A percentile compares a stretch with the other conserved stretches of the same genome.
Evolutionary conservation across 345 rosid species (phyloP).

Genomic region (Brassica rapa): DNA sequence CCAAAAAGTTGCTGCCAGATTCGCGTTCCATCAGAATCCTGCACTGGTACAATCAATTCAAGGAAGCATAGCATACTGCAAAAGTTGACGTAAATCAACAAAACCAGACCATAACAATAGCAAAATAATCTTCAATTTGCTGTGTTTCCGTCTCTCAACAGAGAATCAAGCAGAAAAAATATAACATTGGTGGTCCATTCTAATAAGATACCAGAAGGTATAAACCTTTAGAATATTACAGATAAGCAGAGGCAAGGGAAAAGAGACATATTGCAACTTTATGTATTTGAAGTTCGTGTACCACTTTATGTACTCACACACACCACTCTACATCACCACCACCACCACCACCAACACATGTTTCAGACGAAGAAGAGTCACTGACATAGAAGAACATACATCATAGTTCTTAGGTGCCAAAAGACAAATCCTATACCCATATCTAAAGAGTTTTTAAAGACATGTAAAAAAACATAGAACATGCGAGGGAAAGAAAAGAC

Average conservation of each 20-base stretch:
- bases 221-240: conserved; percentile 27
- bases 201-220: not conserved
- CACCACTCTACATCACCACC: conserved; percentile 60
- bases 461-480: conserved; percentile 40
- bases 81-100: not conserved
- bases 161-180: conserved; percentile 3
- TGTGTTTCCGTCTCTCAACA: not conserved
- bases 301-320: conserved; percentile 72
- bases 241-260: conserved; percentile 23
- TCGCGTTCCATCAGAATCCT: conserved; percentile 10
- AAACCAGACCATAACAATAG: not conserved
- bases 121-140: not conserved
- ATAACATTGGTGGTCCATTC: conserved; percentile 8
- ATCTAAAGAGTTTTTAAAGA: conserved; percentile 48
- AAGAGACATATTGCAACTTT: conserved; percentile 42
- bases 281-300: conserved; percentile 66
- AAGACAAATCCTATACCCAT: conserved; percentile 55
- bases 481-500: conserved; percentile 13
- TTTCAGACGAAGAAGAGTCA: conserved; percentile 60
- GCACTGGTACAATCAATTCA: not conserved
- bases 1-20: not conserved
- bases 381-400: conserved; percentile 53
- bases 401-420: conserved; percentile 54
- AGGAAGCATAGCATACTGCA: not conserved
- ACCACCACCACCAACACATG: conserved; percentile 45